Conservation (phyloP, 306 rosid genomes). For the Glycine latifolia region DNA sequence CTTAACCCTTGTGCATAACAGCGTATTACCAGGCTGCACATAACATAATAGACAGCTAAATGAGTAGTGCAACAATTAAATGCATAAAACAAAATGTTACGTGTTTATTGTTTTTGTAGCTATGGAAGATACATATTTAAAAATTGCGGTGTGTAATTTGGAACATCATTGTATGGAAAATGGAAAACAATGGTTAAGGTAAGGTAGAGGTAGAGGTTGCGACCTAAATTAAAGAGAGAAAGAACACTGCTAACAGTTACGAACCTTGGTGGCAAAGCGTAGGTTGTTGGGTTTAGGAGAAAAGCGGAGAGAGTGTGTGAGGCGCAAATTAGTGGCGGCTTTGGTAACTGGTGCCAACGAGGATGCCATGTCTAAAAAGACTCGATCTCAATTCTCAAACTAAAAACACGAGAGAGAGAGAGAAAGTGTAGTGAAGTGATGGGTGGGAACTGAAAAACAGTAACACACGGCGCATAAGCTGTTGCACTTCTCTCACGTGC, state of each 20-base stretch:
- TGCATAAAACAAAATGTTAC: background rate
- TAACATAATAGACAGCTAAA: background rate
- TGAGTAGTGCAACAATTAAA: background rate
- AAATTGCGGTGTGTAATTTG: background rate
- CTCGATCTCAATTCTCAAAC: no score
- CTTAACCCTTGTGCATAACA: constrained; percentile 51
- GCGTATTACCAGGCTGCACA: constrained; percentile 51
- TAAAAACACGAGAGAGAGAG: background rate
- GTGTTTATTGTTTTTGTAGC: background rate
- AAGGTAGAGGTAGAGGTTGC: no score
- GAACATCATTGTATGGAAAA: background rate
- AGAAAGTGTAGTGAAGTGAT: background rate
- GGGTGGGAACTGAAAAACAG: background rate
- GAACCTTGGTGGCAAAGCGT: constrained; percentile 61
- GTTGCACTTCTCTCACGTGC: background rate
- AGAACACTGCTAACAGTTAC: no score
- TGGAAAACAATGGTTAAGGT: background rate
- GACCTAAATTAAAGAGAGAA: background rate
- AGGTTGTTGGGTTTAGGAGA: constrained; percentile 56
- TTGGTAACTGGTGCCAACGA: constrained; percentile 50
- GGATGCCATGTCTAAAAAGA: constrained; percentile 46
- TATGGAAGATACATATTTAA: background rate
- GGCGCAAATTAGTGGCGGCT: constrained; percentile 47
- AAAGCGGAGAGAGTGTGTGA: constrained; percentile 53
- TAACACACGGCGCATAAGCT: background rate